A percentile compares a stretch with the other conserved stretches of the same genome.
Conservation (phyloP, 257 asterid species). For the Ilex aquifolium region DNA sequence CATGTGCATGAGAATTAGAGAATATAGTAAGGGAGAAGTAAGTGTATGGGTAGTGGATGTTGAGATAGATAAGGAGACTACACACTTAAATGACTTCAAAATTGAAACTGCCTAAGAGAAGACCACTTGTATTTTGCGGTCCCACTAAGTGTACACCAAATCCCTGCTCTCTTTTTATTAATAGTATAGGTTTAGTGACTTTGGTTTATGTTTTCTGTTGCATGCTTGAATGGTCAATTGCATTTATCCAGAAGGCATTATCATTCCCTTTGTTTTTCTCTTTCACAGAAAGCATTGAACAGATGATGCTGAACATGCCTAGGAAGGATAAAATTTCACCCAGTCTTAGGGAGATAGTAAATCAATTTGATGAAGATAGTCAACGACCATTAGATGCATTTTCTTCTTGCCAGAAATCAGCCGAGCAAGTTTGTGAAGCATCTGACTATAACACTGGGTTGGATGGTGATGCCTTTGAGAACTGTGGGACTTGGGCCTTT, state of each 20-base stretch:
- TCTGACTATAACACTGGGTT: slow-evolving; percentile 26
- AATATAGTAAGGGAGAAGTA: too few relatives aligned
- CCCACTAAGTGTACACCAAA: too few relatives aligned
- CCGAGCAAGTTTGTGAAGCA: slow-evolving; percentile 36
- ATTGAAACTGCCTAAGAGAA: too few relatives aligned
- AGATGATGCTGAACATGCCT: slow-evolving; percentile 61
- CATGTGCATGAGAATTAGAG: too few relatives aligned
- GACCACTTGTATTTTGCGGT: too few relatives aligned
- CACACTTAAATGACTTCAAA: too few relatives aligned
- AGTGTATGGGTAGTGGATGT: too few relatives aligned
- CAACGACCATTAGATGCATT: slow-evolving; percentile 47
- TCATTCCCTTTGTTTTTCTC: slow-evolving; percentile 6
- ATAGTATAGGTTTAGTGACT: slow-evolving; percentile 5
- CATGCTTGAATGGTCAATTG: background rate
- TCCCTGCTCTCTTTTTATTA: too few relatives aligned
- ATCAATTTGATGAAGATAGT: slow-evolving; percentile 57
- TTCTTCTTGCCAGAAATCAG: slow-evolving; percentile 33
- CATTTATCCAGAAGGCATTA: slow-evolving; percentile 1
- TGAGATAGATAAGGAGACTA: too few relatives aligned
- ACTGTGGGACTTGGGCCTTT: slow-evolving; percentile 50
- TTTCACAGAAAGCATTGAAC: slow-evolving; percentile 54
- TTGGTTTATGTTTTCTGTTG: slow-evolving; percentile 12
- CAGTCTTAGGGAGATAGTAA: slow-evolving; percentile 57
- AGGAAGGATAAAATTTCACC: slow-evolving; percentile 70
- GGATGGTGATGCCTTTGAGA: slow-evolving; percentile 41